Conservation (phyloP, 2,329 filamentous ascomycete species). For the Lecanicillium sp. region DNA sequence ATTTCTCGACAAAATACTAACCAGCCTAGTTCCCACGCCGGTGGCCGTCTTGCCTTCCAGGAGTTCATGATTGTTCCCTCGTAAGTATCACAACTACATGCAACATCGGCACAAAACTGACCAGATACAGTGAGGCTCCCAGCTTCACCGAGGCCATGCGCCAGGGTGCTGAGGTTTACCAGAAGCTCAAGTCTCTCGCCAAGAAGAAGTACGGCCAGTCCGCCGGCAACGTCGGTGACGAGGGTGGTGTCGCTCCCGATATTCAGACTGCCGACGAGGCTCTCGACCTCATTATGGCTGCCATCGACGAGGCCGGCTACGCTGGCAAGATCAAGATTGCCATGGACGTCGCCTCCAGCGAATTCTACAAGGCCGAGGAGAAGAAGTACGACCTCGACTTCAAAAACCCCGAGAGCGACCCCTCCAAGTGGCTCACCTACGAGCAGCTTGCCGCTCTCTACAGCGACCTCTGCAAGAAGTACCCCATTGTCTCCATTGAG, state of each 20-base stretch:
- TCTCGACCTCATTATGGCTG: slow-evolving; percentile 88
- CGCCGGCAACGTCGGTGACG: slow-evolving; percentile 96
- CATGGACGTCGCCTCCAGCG: slow-evolving; percentile 98
- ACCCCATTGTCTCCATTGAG: slow-evolving; percentile 98
- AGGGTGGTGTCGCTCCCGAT: slow-evolving; percentile 98
- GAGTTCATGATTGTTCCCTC: slow-evolving; percentile 93
- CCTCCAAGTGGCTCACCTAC: slow-evolving; percentile 96
- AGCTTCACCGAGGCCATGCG: slow-evolving; percentile 94
- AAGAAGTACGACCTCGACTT: slow-evolving; percentile 99
- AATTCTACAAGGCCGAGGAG: slow-evolving; percentile 96
- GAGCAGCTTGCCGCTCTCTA: slow-evolving; percentile 93
- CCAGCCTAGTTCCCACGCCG: slow-evolving; percentile 72
- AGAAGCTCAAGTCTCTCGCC: slow-evolving; percentile 90
- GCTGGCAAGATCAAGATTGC: slow-evolving; percentile 95
- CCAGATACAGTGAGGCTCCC: slow-evolving; percentile 59
- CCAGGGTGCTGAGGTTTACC: slow-evolving; percentile 96
- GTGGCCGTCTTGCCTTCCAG: slow-evolving; percentile 91
- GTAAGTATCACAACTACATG: slow-evolving; percentile 40
- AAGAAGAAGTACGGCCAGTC: slow-evolving; percentile 99
- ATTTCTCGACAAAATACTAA: slow-evolving; percentile 16
- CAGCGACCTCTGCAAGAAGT: slow-evolving; percentile 82
- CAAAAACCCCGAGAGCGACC: slow-evolving; percentile 98
- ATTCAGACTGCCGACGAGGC: slow-evolving; percentile 97
- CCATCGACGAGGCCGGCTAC: slow-evolving; percentile 94
- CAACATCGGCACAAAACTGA: slow-evolving; percentile 14